These are phyloP conservation scores for Pulveroboletus sp. DNA, from an alignment of 768 basidiomycete genomes.

Conservation along the genomic window DNA sequence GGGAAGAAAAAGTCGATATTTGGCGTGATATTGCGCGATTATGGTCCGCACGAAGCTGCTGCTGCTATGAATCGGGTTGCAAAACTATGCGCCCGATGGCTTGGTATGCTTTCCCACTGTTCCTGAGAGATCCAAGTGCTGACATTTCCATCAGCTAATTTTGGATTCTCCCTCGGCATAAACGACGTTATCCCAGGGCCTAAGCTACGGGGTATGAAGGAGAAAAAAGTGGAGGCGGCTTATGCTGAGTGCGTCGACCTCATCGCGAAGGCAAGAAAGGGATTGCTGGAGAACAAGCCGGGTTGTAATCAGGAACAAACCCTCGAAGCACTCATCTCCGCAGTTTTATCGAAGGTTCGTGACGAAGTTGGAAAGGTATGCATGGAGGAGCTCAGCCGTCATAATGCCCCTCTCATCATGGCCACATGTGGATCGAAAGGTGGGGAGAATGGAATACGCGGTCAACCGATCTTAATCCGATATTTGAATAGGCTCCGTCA, in stretches of 20 bases:
- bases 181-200: slow-evolving; percentile 98
- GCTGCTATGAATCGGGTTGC: slow-evolving; percentile 94
- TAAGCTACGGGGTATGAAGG: slow-evolving; percentile 75
- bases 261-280: slow-evolving; percentile 87
- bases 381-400: slow-evolving; percentile 95
- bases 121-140: not conserved
- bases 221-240: slow-evolving; percentile 80
- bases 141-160: slow-evolving; percentile 69
- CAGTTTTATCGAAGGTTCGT: slow-evolving; percentile 90
- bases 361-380: slow-evolving; percentile 96
- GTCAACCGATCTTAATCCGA: not conserved
- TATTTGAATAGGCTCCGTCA: slow-evolving; percentile 78
- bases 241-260: slow-evolving; percentile 85
- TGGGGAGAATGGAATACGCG: slow-evolving; percentile 27
- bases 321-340: slow-evolving; percentile 93
- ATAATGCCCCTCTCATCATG: slow-evolving; percentile 98
- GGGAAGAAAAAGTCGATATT: slow-evolving; percentile 99
- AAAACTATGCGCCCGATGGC: slow-evolving; percentile 91
- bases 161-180: slow-evolving; percentile 96
- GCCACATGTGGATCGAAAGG: slow-evolving; percentile 99
- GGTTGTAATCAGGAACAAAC: slow-evolving; percentile 97
- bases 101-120: slow-evolving; percentile 52
- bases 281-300: slow-evolving; percentile 93
- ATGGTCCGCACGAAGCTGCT: slow-evolving; percentile 92
- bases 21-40: slow-evolving; percentile 95